phyloP scores from a whole-genome alignment of 1,284 basidiomycete genomes.

The Apiotrichum domesticum region DNA sequence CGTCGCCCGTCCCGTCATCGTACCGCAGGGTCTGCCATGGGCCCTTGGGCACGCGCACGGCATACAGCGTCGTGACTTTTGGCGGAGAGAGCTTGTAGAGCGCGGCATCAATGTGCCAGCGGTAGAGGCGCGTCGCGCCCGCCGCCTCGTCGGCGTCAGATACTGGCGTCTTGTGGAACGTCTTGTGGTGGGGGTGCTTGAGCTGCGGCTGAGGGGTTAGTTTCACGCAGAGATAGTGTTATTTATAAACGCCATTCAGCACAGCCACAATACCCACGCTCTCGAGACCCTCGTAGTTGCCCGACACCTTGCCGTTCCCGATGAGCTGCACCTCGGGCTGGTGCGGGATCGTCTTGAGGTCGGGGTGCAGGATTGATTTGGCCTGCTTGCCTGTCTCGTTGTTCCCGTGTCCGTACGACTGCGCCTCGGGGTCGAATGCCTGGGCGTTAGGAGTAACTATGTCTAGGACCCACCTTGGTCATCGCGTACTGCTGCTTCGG shows the following conservation, averaged over 20 bases:
- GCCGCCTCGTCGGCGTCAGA: constrained; percentile 67
- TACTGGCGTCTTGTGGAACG: constrained; percentile 81
- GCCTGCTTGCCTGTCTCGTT: constrained; percentile 66
- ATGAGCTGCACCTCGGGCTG: constrained; percentile 82
- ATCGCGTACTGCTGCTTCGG: constrained; percentile 77
- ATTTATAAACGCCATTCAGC: too few species aligned
- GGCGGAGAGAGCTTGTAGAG: constrained; percentile 79
- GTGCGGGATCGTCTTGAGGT: constrained; percentile 78
- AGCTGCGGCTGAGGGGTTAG: constrained; percentile 41
- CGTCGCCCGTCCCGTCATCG: constrained; percentile 82
- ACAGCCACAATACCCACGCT: constrained; percentile 48
- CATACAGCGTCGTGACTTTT: constrained; percentile 81
- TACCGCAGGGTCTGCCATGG: constrained; percentile 65
- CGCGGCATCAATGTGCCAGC: constrained; percentile 93
- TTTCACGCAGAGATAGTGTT: too few species aligned
- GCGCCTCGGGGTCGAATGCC: constrained; percentile 66
- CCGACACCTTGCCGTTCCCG: constrained; percentile 63
- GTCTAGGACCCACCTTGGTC: constrained; percentile 57
- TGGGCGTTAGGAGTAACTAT: constrained; percentile 22
- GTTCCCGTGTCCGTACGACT: constrained; percentile 75
- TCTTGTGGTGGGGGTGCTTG: constrained; percentile 75
- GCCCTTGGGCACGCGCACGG: constrained; percentile 66
- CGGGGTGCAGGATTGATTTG: constrained; percentile 72
- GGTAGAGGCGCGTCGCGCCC: constrained; percentile 76
- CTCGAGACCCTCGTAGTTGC: constrained; percentile 68